Conservation (phyloP, 805 yeast genomes). For the Monosporozyma siamensis region DNA sequence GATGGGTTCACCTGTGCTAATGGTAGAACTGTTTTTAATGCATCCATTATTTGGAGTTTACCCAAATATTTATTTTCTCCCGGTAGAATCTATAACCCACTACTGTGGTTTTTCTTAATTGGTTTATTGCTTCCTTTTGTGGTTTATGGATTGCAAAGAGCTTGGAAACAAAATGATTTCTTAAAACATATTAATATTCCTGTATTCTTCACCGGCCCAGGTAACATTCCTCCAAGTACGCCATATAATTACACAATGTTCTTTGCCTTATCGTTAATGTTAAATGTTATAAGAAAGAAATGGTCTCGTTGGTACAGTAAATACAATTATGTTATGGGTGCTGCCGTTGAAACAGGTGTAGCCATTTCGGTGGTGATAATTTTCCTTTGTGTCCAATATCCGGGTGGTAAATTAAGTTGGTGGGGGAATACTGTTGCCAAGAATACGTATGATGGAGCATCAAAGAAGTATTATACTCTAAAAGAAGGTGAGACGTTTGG, state of each 20-base stretch:
- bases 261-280: conserved; percentile 36
- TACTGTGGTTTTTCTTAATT: conserved; percentile 47
- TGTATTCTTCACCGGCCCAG: conserved; percentile 52
- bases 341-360: conserved; percentile 56
- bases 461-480: conserved; percentile 29
- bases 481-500: conserved; percentile 41
- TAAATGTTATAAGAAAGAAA: conserved; percentile 37
- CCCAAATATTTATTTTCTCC: conserved; percentile 45
- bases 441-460: conserved; percentile 31
- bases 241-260: conserved; percentile 57
- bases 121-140: conserved; percentile 37
- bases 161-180: conserved; percentile 17
- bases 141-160: conserved; percentile 24
- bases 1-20: conserved; percentile 38
- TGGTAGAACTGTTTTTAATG: conserved; percentile 38
- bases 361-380: conserved; percentile 50
- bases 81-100: conserved; percentile 44
- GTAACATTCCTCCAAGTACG: conserved; percentile 65
- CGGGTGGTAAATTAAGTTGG: conserved; percentile 39
- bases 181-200: conserved; percentile 45
- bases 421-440: conserved; percentile 51
- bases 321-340: conserved; percentile 50
- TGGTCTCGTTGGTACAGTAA: conserved; percentile 52
- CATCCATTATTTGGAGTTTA: conserved; percentile 44
- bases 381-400: conserved; percentile 43